Conservation (phyloP, 2,329 filamentous ascomycete species). For the Metarhizium humberi region DNA sequence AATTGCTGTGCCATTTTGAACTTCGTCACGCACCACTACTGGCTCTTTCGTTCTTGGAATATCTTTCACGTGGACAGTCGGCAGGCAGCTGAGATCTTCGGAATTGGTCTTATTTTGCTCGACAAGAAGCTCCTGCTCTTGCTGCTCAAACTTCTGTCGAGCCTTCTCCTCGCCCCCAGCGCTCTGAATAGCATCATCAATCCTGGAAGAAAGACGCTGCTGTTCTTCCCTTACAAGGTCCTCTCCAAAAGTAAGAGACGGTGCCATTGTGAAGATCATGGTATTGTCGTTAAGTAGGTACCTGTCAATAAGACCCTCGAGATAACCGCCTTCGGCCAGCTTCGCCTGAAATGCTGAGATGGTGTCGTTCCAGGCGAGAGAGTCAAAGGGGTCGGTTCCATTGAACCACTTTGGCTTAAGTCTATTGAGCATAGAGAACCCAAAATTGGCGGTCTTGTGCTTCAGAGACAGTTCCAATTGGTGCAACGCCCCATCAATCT, state of each 20-base stretch:
- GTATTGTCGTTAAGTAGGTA: constrained; percentile 83
- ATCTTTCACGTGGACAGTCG: constrained; percentile 79
- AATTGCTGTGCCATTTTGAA: constrained; percentile 55
- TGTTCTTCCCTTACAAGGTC: constrained; percentile 72
- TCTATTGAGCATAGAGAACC: constrained; percentile 80
- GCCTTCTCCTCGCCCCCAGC: constrained; percentile 66
- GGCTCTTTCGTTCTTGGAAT: constrained; percentile 71
- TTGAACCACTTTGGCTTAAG: constrained; percentile 93
- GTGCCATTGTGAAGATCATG: constrained; percentile 89
- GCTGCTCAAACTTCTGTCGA: constrained; percentile 60
- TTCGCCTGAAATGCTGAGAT: constrained; percentile 72
- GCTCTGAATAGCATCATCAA: constrained; percentile 57
- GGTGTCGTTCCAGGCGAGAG: constrained; percentile 84
- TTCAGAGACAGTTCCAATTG: constrained; percentile 89
- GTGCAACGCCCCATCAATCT: constrained; percentile 89
- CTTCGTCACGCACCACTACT: constrained; percentile 51
- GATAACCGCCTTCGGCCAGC: constrained; percentile 66
- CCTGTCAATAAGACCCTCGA: constrained; percentile 79
- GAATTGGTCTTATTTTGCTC: constrained; percentile 79
- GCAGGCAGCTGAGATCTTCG: constrained; percentile 78
- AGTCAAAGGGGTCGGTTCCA: constrained; percentile 83
- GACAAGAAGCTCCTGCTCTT: constrained; percentile 69
- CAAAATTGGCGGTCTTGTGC: constrained; percentile 94
- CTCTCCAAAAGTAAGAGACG: constrained; percentile 64
- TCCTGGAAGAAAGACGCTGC: constrained; percentile 62